Evolutionary conservation across 768 basidiomycete genomes (phyloP), one percentile per base, ranked within the genome.

Genomic region (Lentinula boryana): DNA sequence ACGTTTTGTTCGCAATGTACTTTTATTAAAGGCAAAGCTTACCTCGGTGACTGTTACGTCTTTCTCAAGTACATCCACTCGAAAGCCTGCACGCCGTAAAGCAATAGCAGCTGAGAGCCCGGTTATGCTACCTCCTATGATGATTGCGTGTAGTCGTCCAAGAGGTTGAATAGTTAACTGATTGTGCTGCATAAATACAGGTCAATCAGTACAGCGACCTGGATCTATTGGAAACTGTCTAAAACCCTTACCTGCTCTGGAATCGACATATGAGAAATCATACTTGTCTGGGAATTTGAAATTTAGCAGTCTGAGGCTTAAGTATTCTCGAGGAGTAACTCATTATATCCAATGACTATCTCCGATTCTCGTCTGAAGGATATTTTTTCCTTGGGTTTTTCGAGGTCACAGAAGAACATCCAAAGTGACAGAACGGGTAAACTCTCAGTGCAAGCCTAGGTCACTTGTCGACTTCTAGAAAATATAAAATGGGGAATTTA

Each of bases 51-150:
- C n/a, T 31, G n/a, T 31, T n/a, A n/a, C 46, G 36, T 73, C 68
- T 31, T 63, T 63, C 64, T 87, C 86, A 23, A 86, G 68, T 4
- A 87, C 79, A 1, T 75, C 67, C 1, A 84, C 85, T 40, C 73
- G 70, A 67, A 87, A 86, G 4, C 86, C 86, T 16, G 78, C 77
- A 59, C 80, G 74, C 54, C 76, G 72, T 15, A 87, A 72, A 4
- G 80, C 79, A 61, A 81, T 74, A 0, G 85, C 86, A 61, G 78
- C 78, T 2, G 84, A 72, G 23, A 85, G 71, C 5, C 86, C 86
- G 6, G 81, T 74, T 18, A 86, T 70, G 4, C 82, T 79, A 60
- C 70, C 77, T 12, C 78, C 78, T 41, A 79, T 63, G 44, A 79
- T 66, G 3, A 77, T 23, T 54, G 76, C 75, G n/a, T 60, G 48